Percentiles rank a stretch among this genome's conserved stretches.
phyloP scores from a whole-genome alignment of 352 stramenopile genomes.

The Salisapilia sapeloensis region DNA sequence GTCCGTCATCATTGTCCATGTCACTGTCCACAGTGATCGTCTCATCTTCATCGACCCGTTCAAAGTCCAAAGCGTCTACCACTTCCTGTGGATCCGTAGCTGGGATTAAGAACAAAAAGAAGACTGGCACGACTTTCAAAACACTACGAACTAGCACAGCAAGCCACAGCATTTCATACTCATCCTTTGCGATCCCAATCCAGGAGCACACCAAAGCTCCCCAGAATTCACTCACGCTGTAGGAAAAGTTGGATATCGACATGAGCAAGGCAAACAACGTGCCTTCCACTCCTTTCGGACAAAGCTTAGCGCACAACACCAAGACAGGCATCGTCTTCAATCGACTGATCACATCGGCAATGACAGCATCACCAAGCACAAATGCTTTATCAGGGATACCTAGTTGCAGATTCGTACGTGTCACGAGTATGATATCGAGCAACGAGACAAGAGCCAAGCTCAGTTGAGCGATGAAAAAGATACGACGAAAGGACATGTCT shows the following conservation, averaged over 20 bases:
- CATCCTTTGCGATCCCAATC: constrained; percentile 79
- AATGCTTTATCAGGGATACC: constrained; percentile 93
- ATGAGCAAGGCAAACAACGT: constrained; percentile 95
- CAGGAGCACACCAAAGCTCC: constrained; percentile 79
- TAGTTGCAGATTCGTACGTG: constrained; percentile 77
- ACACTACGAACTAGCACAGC: constrained; percentile 84
- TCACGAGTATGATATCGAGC: constrained; percentile 81
- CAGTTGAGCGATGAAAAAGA: constrained; percentile 82
- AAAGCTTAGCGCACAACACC: constrained; percentile 89
- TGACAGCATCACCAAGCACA: constrained; percentile 89
- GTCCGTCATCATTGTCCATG: constrained; percentile 8
- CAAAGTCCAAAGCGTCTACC: constrained; percentile 51
- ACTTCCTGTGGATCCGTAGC: constrained; percentile 57
- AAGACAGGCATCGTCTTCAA: constrained; percentile 88
- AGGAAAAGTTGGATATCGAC: constrained; percentile 93
- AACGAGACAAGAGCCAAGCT: constrained; percentile 53
- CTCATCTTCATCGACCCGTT: constrained; percentile 5
- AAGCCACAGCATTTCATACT: constrained; percentile 86
- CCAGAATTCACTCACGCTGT: constrained; percentile 86
- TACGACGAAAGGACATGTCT: constrained; percentile 84
- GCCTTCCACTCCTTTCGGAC: constrained; percentile 89
- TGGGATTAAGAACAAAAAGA: constrained; percentile 78
- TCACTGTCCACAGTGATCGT: constrained; percentile 3
- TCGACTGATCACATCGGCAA: constrained; percentile 64
- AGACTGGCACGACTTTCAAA: constrained; percentile 82